Evolutionary conservation across 2,329 filamentous ascomycete species (phyloP).

Genomic region (Kalaharituber pfeilii): DNA sequence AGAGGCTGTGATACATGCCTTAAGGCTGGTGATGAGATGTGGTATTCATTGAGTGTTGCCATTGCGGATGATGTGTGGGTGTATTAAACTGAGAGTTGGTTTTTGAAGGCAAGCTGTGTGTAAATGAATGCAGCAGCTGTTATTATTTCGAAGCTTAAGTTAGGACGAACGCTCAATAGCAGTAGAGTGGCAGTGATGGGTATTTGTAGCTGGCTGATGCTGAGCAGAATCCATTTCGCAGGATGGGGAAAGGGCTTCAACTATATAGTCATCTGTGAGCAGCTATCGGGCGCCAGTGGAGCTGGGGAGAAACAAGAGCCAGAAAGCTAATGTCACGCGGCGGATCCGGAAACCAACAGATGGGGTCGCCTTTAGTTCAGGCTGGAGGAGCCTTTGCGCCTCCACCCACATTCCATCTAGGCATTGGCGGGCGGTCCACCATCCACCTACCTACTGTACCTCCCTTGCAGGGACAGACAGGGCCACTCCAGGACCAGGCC

Average conservation of each 20-base stretch:
- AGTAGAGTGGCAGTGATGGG: neutral
- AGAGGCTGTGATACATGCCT: slow-evolving; percentile 11
- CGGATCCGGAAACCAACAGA: neutral
- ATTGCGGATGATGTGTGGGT: neutral
- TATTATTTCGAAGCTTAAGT: no score
- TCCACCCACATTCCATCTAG: neutral
- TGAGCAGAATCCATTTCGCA: neutral
- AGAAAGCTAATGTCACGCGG: neutral
- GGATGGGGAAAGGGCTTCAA: neutral
- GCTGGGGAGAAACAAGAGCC: neutral
- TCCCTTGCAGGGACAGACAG: neutral
- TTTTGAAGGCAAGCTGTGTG: neutral
- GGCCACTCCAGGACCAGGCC: neutral
- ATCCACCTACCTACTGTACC: neutral
- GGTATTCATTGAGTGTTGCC: neutral
- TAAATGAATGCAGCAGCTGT: no score
- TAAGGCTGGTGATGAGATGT: slow-evolving; percentile 7
- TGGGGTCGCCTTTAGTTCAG: neutral
- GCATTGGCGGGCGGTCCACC: neutral
- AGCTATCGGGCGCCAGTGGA: no score
- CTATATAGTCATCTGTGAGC: neutral
- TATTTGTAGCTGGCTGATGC: neutral
- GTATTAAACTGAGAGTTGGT: neutral
- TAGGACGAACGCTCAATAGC: no score
- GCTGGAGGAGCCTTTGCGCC: neutral